Conservation (phyloP, 2,329 filamentous ascomycete species). For the Achaetomium macrosporum region DNA sequence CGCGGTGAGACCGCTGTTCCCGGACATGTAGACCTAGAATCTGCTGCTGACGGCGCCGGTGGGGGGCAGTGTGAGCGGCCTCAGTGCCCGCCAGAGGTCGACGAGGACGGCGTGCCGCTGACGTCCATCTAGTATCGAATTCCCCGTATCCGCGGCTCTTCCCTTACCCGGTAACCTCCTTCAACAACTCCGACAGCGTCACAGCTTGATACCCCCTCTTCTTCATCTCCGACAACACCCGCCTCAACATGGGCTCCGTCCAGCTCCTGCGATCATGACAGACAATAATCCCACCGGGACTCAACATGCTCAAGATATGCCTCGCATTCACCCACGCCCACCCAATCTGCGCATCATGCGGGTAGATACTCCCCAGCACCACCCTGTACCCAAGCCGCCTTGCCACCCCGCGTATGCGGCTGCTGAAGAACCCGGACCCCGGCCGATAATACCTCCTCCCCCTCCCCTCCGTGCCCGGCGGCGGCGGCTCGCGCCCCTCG, state of each 20-base stretch:
- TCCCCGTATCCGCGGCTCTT: neutral
- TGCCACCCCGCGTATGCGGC: slow-evolving; percentile 58
- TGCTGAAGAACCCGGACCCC: slow-evolving; percentile 77
- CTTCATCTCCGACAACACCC: slow-evolving; percentile 65
- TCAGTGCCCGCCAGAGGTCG: too few species aligned
- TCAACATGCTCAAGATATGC: slow-evolving; percentile 75
- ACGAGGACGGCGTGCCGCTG: too few species aligned
- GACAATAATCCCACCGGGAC: slow-evolving; percentile 72
- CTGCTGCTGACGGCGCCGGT: too few species aligned
- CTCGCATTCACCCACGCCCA: slow-evolving; percentile 64
- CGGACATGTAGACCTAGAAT: too few species aligned
- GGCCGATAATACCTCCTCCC: slow-evolving; percentile 67
- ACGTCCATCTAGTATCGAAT: neutral
- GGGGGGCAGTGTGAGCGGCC: too few species aligned
- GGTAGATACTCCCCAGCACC: slow-evolving; percentile 80
- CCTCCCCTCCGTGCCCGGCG: slow-evolving; percentile 18
- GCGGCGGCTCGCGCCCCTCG: slow-evolving; percentile 28
- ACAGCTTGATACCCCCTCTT: slow-evolving; percentile 65
- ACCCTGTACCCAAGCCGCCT: slow-evolving; percentile 60
- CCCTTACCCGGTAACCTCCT: slow-evolving; percentile 27
- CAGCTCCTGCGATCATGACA: slow-evolving; percentile 81
- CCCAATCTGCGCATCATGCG: slow-evolving; percentile 81
- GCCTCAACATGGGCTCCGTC: slow-evolving; percentile 72
- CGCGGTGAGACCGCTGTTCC: too few species aligned
- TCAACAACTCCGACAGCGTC: slow-evolving; percentile 62